Percentiles rank a stretch among this genome's conserved stretches.
These are phyloP conservation scores for Botrytis tulipae DNA, from an alignment of 2,329 filamentous ascomycete species.

Conservation along the genomic window DNA sequence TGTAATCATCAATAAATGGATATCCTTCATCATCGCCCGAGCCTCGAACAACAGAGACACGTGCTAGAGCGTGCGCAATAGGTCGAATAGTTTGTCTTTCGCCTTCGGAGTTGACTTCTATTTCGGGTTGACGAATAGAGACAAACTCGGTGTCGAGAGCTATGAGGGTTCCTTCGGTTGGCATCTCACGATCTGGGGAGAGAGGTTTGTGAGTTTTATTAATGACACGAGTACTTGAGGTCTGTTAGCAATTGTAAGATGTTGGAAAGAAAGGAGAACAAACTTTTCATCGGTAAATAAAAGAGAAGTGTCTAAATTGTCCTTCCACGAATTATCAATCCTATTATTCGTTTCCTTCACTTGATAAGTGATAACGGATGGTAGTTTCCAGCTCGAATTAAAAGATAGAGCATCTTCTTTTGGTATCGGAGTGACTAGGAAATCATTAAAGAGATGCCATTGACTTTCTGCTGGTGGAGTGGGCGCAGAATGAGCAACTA, in stretches of 20 bases:
- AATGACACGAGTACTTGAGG: constrained; percentile 14
- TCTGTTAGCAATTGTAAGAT: neutral
- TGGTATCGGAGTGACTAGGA: constrained; percentile 78
- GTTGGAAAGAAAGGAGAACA: neutral
- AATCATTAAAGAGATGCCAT: constrained; percentile 98
- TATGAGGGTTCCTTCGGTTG: constrained; percentile 70
- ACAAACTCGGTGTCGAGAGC: constrained; percentile 98
- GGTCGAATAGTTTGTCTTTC: constrained; percentile 89
- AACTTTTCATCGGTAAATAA: constrained; percentile 70
- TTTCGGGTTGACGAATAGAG: constrained; percentile 85
- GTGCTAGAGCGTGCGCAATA: constrained; percentile 85
- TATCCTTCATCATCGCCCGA: constrained; percentile 72
- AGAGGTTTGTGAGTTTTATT: constrained; percentile 61
- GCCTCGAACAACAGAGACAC: constrained; percentile 86
- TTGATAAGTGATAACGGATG: constrained; percentile 85
- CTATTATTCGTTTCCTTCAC: constrained; percentile 75
- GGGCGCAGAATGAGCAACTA: constrained; percentile 65
- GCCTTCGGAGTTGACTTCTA: constrained; percentile 93
- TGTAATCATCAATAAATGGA: constrained; percentile 97
- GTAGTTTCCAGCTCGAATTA: constrained; percentile 88
- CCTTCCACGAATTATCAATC: constrained; percentile 84
- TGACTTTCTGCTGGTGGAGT: constrained; percentile 60
- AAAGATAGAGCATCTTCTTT: constrained; percentile 85
- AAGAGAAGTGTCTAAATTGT: constrained; percentile 76
- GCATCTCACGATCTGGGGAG: constrained; percentile 59